These are phyloP conservation scores for Nothomitra cinnamomea DNA, from an alignment of 2,329 filamentous ascomycete species.

Conservation along the genomic window DNA sequence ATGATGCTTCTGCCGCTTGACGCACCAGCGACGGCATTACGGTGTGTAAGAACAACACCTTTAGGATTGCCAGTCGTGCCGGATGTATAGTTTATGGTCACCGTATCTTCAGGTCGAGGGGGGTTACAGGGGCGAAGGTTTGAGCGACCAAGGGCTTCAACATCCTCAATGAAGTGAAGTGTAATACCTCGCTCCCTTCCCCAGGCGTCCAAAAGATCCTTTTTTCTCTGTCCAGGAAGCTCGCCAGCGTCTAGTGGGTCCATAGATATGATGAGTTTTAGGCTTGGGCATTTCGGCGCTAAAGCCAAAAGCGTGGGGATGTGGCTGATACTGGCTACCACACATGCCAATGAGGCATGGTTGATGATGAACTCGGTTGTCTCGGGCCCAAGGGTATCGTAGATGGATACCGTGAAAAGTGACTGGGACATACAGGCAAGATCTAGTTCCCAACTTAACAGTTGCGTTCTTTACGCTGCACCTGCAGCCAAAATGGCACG, in stretches of 20 bases:
- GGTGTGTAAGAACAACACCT: conserved; percentile 69
- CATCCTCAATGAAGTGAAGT: conserved; percentile 62
- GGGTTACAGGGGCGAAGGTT: conserved; percentile 54
- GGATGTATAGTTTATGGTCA: conserved; percentile 86
- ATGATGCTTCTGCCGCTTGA: conserved; percentile 39
- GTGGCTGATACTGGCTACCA: conserved; percentile 66
- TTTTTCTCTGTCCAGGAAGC: conserved; percentile 59
- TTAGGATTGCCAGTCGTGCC: conserved; percentile 73
- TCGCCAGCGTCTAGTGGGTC: conserved; percentile 74
- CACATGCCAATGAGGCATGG: conserved; percentile 58
- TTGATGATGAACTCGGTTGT: conserved; percentile 92
- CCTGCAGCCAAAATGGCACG: conserved; percentile 11
- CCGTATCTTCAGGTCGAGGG: conserved; percentile 55
- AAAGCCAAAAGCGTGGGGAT: conserved; percentile 69
- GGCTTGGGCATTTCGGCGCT: conserved; percentile 52
- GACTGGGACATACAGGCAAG: conserved; percentile 74
- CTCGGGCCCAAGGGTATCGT: conserved; percentile 86
- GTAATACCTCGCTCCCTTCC: conserved; percentile 57
- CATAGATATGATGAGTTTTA: conserved; percentile 79
- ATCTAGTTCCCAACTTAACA: conserved; percentile 35
- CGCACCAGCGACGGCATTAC: conserved; percentile 59
- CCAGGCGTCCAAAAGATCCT: conserved; percentile 56
- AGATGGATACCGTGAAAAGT: conserved; percentile 81
- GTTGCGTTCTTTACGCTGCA: not conserved
- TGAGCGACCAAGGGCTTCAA: conserved; percentile 63